Percentiles rank a stretch among this genome's conserved stretches.
Conservation (phyloP, 1,284 basidiomycete species). For the Leucoagaricus sp. region DNA sequence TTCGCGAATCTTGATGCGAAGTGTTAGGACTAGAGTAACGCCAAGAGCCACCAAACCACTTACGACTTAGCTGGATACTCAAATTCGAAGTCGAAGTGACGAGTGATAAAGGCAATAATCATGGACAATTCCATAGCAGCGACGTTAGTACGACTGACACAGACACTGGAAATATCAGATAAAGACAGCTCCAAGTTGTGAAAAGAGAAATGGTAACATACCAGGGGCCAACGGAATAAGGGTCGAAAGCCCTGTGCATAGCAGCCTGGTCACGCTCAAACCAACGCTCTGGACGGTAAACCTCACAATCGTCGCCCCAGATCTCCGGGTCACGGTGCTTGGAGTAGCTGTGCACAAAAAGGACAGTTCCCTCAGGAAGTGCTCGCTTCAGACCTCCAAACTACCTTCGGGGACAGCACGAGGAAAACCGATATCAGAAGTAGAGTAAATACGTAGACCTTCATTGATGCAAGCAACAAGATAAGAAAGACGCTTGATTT, state of each 20-base stretch:
- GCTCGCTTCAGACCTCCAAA: constrained; percentile 54
- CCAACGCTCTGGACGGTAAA: constrained; percentile 82
- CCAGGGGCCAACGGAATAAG: constrained; percentile 73
- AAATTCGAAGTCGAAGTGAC: constrained; percentile 72
- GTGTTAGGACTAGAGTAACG: too few relatives aligned
- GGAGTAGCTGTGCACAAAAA: constrained; percentile 77
- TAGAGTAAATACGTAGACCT: constrained; percentile 80
- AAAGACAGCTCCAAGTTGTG: not conserved
- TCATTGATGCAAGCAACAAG: constrained; percentile 86
- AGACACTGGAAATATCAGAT: constrained; percentile 51
- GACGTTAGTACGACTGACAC: constrained; percentile 75
- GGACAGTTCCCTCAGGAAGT: constrained; percentile 72
- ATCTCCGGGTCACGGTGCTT: constrained; percentile 71
- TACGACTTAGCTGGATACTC: constrained; percentile 56
- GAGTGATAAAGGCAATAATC: constrained; percentile 72
- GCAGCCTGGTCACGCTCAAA: constrained; percentile 62
- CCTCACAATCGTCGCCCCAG: constrained; percentile 81
- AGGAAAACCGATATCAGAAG: constrained; percentile 81
- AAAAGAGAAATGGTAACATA: constrained; percentile 26
- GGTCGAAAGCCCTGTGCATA: constrained; percentile 75
- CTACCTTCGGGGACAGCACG: constrained; percentile 74
- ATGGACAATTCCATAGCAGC: constrained; percentile 76
- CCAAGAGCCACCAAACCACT: constrained; percentile 31
- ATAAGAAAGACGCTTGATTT: constrained; percentile 72
- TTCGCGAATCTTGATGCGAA: constrained; percentile 68